A percentile compares a stretch with the other conserved stretches of the same genome.
Evolutionary conservation across 768 basidiomycete species (phyloP).

Genomic region (Postia placenta): DNA sequence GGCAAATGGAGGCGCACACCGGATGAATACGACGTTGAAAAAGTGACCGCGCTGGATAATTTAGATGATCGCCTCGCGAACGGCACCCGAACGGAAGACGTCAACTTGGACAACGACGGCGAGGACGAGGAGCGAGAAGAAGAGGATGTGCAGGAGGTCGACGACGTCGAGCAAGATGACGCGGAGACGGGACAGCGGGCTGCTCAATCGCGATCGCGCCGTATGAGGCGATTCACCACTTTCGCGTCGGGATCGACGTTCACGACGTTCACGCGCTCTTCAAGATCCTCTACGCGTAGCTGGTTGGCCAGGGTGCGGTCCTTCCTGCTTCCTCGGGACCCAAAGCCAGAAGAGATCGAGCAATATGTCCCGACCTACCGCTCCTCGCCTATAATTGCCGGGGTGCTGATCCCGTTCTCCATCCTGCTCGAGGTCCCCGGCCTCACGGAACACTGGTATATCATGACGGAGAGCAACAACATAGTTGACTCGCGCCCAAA

Average conservation of each 20-base stretch:
- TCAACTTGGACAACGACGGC: background rate
- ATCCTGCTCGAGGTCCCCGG: slow-evolving; percentile 82
- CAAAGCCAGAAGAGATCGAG: slow-evolving; percentile 20
- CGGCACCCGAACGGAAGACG: too few relatives aligned
- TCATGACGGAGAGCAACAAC: slow-evolving; percentile 42
- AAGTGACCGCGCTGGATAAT: too few relatives aligned
- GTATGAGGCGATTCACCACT: slow-evolving; percentile 9
- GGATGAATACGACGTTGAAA: background rate
- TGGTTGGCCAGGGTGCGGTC: slow-evolving; percentile 15
- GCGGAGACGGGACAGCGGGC: background rate
- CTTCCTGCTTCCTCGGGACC: slow-evolving; percentile 14
- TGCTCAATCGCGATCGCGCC: background rate
- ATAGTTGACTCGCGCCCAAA: slow-evolving; percentile 47
- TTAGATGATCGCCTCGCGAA: too few relatives aligned
- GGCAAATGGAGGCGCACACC: background rate
- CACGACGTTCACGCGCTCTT: background rate
- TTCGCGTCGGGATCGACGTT: slow-evolving; percentile 3
- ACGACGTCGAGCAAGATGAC: background rate
- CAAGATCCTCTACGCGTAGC: background rate
- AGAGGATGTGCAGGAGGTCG: background rate
- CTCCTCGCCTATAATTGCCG: slow-evolving; percentile 57
- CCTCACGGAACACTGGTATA: slow-evolving; percentile 70
- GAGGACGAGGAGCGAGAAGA: background rate
- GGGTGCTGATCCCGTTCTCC: slow-evolving; percentile 65
- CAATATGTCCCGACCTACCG: slow-evolving; percentile 54